Evolutionary conservation across 1,284 basidiomycete genomes (phyloP), one percentile per base, ranked within the genome.

Genomic region (Fomitopsis palustris): DNA sequence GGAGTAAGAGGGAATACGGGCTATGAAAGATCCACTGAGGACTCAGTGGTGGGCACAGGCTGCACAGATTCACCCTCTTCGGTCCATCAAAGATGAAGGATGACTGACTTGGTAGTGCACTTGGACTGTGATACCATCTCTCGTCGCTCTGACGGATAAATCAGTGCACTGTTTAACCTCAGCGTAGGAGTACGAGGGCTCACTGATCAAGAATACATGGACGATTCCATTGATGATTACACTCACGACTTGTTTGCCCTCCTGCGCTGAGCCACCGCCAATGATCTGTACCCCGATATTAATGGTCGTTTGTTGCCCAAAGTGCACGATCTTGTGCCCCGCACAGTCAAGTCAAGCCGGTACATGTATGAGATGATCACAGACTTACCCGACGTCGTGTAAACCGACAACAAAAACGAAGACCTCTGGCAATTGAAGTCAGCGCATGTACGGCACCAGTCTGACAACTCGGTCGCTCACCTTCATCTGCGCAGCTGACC

Each of bases 101-200:
- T 93, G 31, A 93, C 79, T 9, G 90, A 92, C 74, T 94, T 93
- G 0, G 92, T 95, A 0, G 93, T 93, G 66, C 92, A 94, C 92
- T 93, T 92, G 78, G 93, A 96, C 70, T 95, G 92, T 14, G 90
- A 92, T 17, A 96, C 83, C 94, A 96, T 95, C 74, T 95, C 92
- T 60, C 92, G 78, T 59, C 82, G 81, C 66, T 85, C 85, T 87
- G 56, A 7, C 56, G 19, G 23, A 39, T 23, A 29, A 19, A 9
- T 35, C 23, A 61, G 33, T 58, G 60, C 25, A 25, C 16, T 29
- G 47, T 27, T 4, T n/a, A 14, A 10, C 29, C 21, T 37, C 8
- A 31, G 14, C 17, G 4, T 12, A 39, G 17, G 53, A 17, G n/a
- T n/a, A n/a, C n/a, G n/a, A 7, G 16, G 2, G 77, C 85, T 78